These are phyloP conservation scores for Pyrus hybrid DNA, from an alignment of 331 rosid species.

Conservation along the genomic window DNA sequence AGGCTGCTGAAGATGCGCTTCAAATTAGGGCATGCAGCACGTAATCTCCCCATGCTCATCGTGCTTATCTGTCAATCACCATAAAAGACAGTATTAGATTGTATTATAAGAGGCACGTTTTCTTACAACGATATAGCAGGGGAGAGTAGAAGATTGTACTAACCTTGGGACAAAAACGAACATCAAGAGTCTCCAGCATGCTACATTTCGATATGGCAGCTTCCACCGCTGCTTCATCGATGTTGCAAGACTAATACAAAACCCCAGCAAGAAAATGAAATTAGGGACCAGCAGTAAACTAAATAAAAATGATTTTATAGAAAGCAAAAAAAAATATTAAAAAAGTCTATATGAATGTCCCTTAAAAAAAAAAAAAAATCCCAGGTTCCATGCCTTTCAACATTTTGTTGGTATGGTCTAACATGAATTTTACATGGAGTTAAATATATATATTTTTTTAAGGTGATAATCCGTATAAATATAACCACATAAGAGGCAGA, in stretches of 20 bases:
- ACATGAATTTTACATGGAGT: neutral
- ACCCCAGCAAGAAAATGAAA: conserved; percentile 2
- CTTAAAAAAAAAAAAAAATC: neutral
- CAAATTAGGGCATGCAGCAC: conserved; percentile 69
- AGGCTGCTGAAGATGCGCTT: conserved; percentile 97
- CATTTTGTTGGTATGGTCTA: neutral
- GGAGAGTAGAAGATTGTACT: conserved; percentile 1
- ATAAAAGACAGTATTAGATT: neutral
- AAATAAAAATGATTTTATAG: too few species aligned
- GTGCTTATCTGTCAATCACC: conserved; percentile 48
- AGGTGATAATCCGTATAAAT: neutral
- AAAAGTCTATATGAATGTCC: neutral
- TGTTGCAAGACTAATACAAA: conserved; percentile 71
- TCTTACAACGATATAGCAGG: neutral
- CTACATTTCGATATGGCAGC: conserved; percentile 78
- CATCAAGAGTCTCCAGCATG: conserved; percentile 92
- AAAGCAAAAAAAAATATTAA: too few species aligned
- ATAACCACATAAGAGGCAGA: neutral
- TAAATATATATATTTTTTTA: neutral
- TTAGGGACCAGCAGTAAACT: neutral
- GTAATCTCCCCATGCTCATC: conserved; percentile 65
- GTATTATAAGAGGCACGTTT: neutral
- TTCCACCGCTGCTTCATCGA: conserved; percentile 71
- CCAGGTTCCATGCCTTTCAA: neutral
- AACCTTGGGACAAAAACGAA: conserved; percentile 93